Conservation (phyloP, 2,329 filamentous ascomycete species). For the Hypoxylon sp. region DNA sequence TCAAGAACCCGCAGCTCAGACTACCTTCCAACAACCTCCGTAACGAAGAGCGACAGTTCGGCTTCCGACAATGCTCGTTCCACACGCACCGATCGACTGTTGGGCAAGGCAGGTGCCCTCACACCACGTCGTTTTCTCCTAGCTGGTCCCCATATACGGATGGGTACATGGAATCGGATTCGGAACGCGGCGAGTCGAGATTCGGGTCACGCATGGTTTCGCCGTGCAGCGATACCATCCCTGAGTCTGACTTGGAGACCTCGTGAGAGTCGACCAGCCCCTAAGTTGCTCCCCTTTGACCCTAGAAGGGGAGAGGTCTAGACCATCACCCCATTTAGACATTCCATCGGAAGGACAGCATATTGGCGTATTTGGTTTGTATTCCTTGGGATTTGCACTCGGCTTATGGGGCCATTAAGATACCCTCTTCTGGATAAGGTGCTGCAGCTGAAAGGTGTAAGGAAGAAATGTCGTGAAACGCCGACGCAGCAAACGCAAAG, state of each 20-base stretch:
- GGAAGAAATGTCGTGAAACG: too few relatives aligned
- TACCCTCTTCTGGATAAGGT: neutral
- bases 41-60: slow-evolving; percentile 71
- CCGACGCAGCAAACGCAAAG: neutral
- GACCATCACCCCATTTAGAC: neutral
- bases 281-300: neutral
- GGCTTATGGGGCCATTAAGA: neutral
- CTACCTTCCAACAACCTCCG: slow-evolving; percentile 69
- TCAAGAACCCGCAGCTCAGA: slow-evolving; percentile 74
- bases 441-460: neutral
- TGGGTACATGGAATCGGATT: slow-evolving; percentile 51
- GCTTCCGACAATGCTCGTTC: slow-evolving; percentile 74
- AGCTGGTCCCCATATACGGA: slow-evolving; percentile 48
- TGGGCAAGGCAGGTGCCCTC: slow-evolving; percentile 68
- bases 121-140: slow-evolving; percentile 50
- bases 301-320: neutral
- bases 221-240: slow-evolving; percentile 44
- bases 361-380: neutral
- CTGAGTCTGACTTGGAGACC: slow-evolving; percentile 40
- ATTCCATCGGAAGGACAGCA: neutral
- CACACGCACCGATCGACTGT: slow-evolving; percentile 70
- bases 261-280: slow-evolving; percentile 19
- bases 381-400: neutral
- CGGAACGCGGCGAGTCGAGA: slow-evolving; percentile 43
- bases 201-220: slow-evolving; percentile 44